Conservation (phyloP, 179 eudicot species). For the Beta corolliflora region DNA sequence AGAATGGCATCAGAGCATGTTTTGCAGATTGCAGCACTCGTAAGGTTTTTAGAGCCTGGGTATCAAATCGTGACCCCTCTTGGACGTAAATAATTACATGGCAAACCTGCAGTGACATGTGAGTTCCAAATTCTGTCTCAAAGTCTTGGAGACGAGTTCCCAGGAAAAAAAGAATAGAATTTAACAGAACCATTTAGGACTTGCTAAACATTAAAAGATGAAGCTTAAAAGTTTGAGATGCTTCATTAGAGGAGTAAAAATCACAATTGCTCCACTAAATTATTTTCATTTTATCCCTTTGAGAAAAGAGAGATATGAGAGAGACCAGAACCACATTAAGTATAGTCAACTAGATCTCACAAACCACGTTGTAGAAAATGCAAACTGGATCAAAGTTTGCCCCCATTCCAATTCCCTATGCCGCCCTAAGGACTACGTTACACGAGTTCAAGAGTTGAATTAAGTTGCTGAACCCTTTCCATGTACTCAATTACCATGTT, state of each 20-base stretch:
- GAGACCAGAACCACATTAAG: not conserved
- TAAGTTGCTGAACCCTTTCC: not conserved
- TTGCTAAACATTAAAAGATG: not conserved
- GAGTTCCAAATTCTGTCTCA: conserved; percentile 19
- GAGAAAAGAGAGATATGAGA: not conserved
- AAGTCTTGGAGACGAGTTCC: conserved; percentile 9
- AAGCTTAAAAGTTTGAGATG: not conserved
- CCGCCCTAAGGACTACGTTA: not conserved
- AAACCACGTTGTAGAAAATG: not conserved
- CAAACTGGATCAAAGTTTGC: not conserved
- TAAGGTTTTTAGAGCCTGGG: conserved; percentile 60
- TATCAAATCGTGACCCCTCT: conserved; percentile 82
- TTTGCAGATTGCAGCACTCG: conserved; percentile 88
- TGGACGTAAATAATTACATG: conserved; percentile 71
- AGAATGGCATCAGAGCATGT: conserved; percentile 62
- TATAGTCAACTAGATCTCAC: not conserved
- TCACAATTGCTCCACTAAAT: not conserved
- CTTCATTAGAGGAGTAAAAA: not conserved
- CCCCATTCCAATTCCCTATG: not conserved
- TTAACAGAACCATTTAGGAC: not conserved
- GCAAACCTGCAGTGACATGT: conserved; percentile 71
- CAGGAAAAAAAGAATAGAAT: conserved; percentile 10
- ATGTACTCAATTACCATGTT: too few species aligned
- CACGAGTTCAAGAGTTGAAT: not conserved
- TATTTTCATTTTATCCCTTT: not conserved